Evolutionary conservation across 1,284 basidiomycete species (phyloP), one percentile per base, ranked within the genome.

Genomic region (Irpex rosettiformis): DNA sequence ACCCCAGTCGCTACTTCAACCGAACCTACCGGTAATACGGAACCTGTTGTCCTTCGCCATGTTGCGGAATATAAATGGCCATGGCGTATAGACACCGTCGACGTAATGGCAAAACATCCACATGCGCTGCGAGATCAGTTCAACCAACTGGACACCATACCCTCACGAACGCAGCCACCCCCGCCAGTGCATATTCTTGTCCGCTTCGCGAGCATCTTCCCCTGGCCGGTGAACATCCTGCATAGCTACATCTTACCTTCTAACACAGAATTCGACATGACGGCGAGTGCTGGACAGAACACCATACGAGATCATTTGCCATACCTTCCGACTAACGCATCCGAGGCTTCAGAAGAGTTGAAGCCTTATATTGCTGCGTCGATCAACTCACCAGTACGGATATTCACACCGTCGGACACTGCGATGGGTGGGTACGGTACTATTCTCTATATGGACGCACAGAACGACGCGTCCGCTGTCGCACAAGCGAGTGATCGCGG

Each of bases 171-270:
- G 43, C 10, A 37, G 16, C 47, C 43, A 28, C 63, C 69, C n/a
- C 69, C 71, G 1, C 70, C 77, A 0, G 75, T 88, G 59, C 79
- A 79, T 60, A 72, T 86, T 22, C 73, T 85, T 47, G 66, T 87
- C 24, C 82, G 87, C 11, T 88, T 83, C 65, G 79, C 79, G 11
- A 84, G 80, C 66, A 75, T 73, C 57, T 83, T 80, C 61, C 85
- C 85, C 3, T 88, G 85, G 86, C 84, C 86, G 0, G 79, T 84
- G 59, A 88, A 89, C 68, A 70, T 84, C 42, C 73, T 89, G 11
- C 84, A 88, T 62, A 82, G 85, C 67, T 86, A 79, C 67, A 67
- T 78, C 30, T 73, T 89, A 6, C 66, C 67, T 1, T 75, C 79
- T 0, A 81, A 84, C 64, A 64, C 71, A 0, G 52, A 65, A 16